Evolutionary conservation across 2,329 filamentous ascomycete species (phyloP), one percentile per base, ranked within the genome.

Genomic region (Nothomitra cinnamomea): DNA sequence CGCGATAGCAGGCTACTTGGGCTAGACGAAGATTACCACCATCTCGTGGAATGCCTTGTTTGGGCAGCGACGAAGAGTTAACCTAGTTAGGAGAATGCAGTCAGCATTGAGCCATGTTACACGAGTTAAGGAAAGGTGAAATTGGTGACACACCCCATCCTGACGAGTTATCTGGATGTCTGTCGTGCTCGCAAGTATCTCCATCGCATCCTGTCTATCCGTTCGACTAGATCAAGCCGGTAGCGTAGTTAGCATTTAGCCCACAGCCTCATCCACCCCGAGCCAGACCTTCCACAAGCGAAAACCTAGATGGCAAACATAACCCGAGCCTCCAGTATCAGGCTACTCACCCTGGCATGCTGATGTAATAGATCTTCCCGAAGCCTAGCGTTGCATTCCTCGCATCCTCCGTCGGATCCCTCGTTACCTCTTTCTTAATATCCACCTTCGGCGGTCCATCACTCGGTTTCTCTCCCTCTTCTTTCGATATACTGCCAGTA

Each of bases 201-300:
- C 21, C 49, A 51, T 51, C 15, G 49, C 15, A n/a, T 51, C 32
- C 49, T 51, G 49, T n/a, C 49, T 17, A 51, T 51, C 49, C 28
- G 36, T 24, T 19, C 49, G 49, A 32, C 49, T 51, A n/a, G 5
- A 2, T 45, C 24, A 15, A 24, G n/a, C n/a, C n/a, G n/a, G n/a
- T n/a, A n/a, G n/a, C n/a, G n/a, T 28, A 12, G 15, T 12, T 12
- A 10, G 17, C 15, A n/a, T 1, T n/a, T 50, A 2, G 10, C 24
- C 47, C 10, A 8, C 24, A 50, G 12, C 28, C 10, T 36, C 8
- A 1, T 28, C 47, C 24, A 1, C 32, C 5, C 21, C 24, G 10
- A 25, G n/a, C n/a, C n/a, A n/a, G n/a, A n/a, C n/a, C n/a, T n/a
- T n/a, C n/a, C n/a, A n/a, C n/a, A n/a, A n/a, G n/a, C n/a, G n/a